Evolutionary conservation across 139 green algal genomes (phyloP).

Genomic region (Zygnema cylindricum): DNA sequence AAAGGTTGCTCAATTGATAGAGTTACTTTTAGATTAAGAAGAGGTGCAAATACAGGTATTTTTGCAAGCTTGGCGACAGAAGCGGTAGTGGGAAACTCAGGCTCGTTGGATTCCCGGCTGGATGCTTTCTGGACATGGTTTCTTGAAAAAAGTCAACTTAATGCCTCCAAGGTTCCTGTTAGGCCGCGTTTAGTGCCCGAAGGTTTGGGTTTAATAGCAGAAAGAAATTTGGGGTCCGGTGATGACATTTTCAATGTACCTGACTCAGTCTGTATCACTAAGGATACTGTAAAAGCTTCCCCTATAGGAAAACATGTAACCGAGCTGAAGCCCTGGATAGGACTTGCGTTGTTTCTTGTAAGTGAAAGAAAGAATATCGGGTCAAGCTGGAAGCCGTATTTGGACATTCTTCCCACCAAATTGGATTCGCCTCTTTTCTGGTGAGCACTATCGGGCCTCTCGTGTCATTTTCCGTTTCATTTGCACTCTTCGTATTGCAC

Average conservation of each 20-base stretch:
- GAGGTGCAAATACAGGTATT: not conserved
- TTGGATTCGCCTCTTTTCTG: slow-evolving; percentile 57
- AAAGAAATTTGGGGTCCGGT: not conserved
- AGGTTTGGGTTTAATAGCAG: slow-evolving; percentile 42
- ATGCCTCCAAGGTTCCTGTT: slow-evolving; percentile 18
- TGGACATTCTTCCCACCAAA: slow-evolving; percentile 43
- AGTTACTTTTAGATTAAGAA: too few relatives aligned
- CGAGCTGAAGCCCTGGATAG: slow-evolving; percentile 51
- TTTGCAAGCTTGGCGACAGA: not conserved
- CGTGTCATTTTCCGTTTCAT: too few relatives aligned
- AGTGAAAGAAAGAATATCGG: slow-evolving; percentile 8
- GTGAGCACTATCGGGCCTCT: too few relatives aligned
- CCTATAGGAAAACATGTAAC: not conserved
- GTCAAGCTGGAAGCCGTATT: slow-evolving; percentile 48
- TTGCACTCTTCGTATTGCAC: too few relatives aligned
- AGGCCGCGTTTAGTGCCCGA: slow-evolving; percentile 28
- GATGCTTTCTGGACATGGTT: slow-evolving; percentile 29
- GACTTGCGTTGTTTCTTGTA: slow-evolving; percentile 50
- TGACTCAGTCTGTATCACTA: slow-evolving; percentile 31
- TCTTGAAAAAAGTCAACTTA: slow-evolving; percentile 12
- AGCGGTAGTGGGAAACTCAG: not conserved
- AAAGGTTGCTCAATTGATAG: not conserved
- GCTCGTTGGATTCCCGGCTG: not conserved
- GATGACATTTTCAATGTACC: slow-evolving; percentile 41
- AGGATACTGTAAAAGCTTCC: slow-evolving; percentile 11